Base-by-base conservation (phyloP, 176 grass and related monocot genomes). In the Urochloa ruziziensis region DNA sequence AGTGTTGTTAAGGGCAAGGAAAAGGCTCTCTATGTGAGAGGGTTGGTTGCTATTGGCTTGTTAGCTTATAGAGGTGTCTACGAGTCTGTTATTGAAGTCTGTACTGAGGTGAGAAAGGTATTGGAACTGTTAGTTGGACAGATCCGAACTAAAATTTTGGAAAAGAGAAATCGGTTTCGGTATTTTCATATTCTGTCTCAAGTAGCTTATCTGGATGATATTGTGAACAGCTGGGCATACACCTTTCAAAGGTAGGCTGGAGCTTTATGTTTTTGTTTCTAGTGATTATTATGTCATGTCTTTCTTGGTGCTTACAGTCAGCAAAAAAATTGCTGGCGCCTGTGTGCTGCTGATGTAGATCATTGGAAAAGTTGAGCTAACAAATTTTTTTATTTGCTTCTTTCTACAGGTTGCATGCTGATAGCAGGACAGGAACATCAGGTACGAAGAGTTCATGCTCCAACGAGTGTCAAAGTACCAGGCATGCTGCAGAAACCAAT, bases 191-290 rank as follows among this genome's bases (percentile, higher is more conserved):
- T 98, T 85, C 77, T 95, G 17, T 90, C 96, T 70, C 93, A 95
- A 85, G 89, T 88, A 53, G 96, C 93, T 86, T 93, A 95, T 83
- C 84, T 98, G 67, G 96, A 98, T 81, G 96, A 98, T 88, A 83
- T 90, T 47, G 87, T 95, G 63, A 90, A 84, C 59, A 93, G 81
- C 68, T 98, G 96, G 96, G 96, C 96, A 17, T 98, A 95, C 79
- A 86, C 85, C 68, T 86, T 93, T 35, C 90, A 90, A 54, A 95
- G 96, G 96, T 98, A 92, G 27, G 63, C 32, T 29, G 3, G 15
- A 58, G 14, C 52, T 74, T 84, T 79, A 35, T 75, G 2, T 54
- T 85, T 82, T 48, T 30, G 66, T 63, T 89, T 88, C 12, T 81
- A 69, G 80, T 72, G 73, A 47, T 57, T 18, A n/a, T n/a, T n/a